Evolutionary conservation across 2,329 filamentous ascomycete genomes (phyloP), one percentile per base, ranked within the genome.

Genomic region (Colletotrichum sidae): DNA sequence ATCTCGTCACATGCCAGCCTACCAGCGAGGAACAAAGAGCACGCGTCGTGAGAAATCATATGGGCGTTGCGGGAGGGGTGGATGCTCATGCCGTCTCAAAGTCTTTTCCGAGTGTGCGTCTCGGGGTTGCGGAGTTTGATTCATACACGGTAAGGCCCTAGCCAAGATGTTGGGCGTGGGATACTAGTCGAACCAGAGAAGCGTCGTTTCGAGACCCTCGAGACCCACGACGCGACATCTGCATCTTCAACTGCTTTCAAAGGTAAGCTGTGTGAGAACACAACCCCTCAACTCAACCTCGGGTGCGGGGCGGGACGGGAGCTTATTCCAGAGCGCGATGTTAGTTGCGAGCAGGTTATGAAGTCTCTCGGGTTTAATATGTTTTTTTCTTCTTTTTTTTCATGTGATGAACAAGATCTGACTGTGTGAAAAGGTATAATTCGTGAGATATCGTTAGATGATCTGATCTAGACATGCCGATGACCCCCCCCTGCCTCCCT

Each of bases 1-100:
- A n/a, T 49, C 25, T 34, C 39, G 47, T 64, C 60, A 64, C 60
- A 64, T 64, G 60, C 17, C 60, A 60, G 54, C 55, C 15, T 47
- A 39, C 35, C 37, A 52, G 11, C 25, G 35, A 25, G 25, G 25
- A 25, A 25, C 25, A 25, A 25, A 25, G 25, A 25, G 25, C 25
- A 25, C 25, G 25, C 25, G 25, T 25, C 25, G 25, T 25, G 25
- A 25, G 25, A 25, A 25, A 25, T 25, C 25, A 25, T 25, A 5
- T 25, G 25, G 25, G 25, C 25, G 25, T 25, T 25, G 25, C 25
- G 47, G 13, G 52, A 33, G 34, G 56, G 46, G 35, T 62, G 37
- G 39, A n/a, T 50, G 15, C 59, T 53, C 10, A 60, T 42, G 45
- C 42, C 42, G 47, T 42, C 52, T 63, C 37, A 63, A 63, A 35